Evolutionary conservation across 176 grass and related monocot genomes (phyloP).

Genomic region (Musa beccarii): DNA sequence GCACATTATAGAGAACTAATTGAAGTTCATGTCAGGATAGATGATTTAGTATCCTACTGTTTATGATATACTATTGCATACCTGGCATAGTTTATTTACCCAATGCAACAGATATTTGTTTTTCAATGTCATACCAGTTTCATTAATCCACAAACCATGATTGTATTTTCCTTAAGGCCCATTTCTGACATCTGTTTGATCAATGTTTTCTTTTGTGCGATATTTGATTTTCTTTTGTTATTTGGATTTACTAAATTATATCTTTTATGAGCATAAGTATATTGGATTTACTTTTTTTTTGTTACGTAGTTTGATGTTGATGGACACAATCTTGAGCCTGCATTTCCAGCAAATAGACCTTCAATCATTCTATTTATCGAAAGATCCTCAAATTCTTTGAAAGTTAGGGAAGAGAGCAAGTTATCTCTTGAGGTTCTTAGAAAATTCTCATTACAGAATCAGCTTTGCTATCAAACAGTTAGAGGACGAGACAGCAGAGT

Average conservation of each 20-base stretch:
- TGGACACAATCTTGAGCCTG: conserved; percentile 30
- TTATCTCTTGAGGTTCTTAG: conserved; percentile 56
- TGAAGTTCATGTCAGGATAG: background rate
- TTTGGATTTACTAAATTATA: conserved; percentile 15
- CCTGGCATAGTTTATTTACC: background rate
- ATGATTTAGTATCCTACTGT: background rate
- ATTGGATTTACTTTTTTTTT: conserved; percentile 30
- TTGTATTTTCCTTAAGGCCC: no score
- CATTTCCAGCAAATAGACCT: conserved; percentile 64
- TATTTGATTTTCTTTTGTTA: background rate
- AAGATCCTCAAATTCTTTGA: conserved; percentile 51
- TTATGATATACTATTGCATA: background rate
- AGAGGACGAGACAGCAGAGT: conserved; percentile 21
- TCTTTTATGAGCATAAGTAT: conserved; percentile 11
- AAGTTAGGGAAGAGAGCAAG: conserved; percentile 79
- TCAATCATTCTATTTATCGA: conserved; percentile 83
- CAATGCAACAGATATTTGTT: background rate
- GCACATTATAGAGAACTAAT: no score
- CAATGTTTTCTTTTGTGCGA: background rate
- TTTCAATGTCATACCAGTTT: background rate
- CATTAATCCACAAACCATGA: background rate
- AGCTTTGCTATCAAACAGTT: conserved; percentile 32
- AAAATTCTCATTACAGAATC: conserved; percentile 56
- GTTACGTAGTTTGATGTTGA: conserved; percentile 56
- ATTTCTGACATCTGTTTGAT: background rate